These are phyloP conservation scores for Gaeumannomyces tritici DNA, from an alignment of 2,329 filamentous ascomycete genomes.

Conservation along the genomic window DNA sequence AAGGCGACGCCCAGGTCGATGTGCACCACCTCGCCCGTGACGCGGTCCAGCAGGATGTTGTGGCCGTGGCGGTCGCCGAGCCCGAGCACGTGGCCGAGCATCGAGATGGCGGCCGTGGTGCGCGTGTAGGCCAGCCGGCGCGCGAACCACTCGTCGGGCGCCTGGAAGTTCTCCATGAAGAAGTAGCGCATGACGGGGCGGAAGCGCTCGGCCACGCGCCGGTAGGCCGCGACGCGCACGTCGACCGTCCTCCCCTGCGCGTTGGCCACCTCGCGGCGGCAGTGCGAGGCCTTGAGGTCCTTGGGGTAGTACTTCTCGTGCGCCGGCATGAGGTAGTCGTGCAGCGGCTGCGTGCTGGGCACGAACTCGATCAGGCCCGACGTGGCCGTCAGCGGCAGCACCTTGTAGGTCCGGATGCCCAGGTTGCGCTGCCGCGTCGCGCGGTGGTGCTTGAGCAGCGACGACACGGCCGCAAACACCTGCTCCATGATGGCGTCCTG, in stretches of 20 bases:
- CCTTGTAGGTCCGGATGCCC: conserved; percentile 93
- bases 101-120: conserved; percentile 89
- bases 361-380: conserved; percentile 97
- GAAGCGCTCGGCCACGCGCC: conserved; percentile 70
- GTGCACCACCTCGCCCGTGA: conserved; percentile 88
- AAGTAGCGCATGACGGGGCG: conserved; percentile 94
- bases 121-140: conserved; percentile 84
- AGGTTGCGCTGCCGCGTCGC: conserved; percentile 81
- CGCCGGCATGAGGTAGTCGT: conserved; percentile 85
- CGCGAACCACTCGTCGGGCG: conserved; percentile 93
- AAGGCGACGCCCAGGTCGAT: conserved; percentile 97
- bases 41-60: conserved; percentile 87
- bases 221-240: conserved; percentile 63
- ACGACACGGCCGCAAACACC: conserved; percentile 92
- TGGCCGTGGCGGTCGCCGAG: conserved; percentile 92
- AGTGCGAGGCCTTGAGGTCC: conserved; percentile 67
- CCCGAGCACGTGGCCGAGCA: conserved; percentile 86
- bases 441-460: conserved; percentile 76
- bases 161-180: conserved; percentile 88
- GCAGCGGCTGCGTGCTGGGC: conserved; percentile 80
- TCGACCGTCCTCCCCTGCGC: conserved; percentile 63
- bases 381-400: conserved; percentile 74
- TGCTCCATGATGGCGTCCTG: conserved; percentile 99
- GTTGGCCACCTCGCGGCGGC: conserved; percentile 68
- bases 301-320: conserved; percentile 80